Percentiles rank a stretch among this genome's conserved stretches.
phyloP scores from a whole-genome alignment of 352 stramenopile genomes.

The Phytophthora nicotianae region DNA sequence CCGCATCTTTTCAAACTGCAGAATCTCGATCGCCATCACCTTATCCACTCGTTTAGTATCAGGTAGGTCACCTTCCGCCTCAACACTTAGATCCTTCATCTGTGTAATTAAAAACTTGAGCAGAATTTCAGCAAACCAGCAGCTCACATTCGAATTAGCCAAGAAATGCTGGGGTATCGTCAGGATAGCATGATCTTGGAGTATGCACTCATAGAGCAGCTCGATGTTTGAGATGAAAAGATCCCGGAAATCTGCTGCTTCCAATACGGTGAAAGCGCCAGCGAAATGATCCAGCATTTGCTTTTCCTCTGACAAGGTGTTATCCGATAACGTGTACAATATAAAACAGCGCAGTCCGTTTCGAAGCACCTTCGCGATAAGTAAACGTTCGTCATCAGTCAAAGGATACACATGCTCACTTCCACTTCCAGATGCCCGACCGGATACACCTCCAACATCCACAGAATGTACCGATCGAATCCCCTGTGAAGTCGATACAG shows the following conservation, averaged over 20 bases:
- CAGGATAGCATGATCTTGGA: constrained; percentile 94
- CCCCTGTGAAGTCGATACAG: constrained; percentile 24
- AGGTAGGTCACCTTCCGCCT: constrained; percentile 75
- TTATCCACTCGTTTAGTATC: constrained; percentile 82
- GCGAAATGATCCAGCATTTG: constrained; percentile 98
- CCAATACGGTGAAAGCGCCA: constrained; percentile 95
- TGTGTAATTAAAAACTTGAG: constrained; percentile 95
- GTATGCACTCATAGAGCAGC: constrained; percentile 92
- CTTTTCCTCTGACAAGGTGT: constrained; percentile 89
- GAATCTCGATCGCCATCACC: constrained; percentile 68
- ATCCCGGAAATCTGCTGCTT: constrained; percentile 94
- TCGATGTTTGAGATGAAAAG: constrained; percentile 91
- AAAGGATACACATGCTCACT: constrained; percentile 79
- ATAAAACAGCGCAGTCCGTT: constrained; percentile 94
- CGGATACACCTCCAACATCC: constrained; percentile 19
- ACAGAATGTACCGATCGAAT: constrained; percentile 23
- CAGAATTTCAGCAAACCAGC: constrained; percentile 95
- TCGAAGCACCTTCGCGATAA: constrained; percentile 94
- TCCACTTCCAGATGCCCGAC: constrained; percentile 23
- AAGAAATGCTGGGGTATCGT: constrained; percentile 96
- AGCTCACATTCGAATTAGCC: constrained; percentile 92
- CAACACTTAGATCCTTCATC: constrained; percentile 91
- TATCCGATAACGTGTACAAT: constrained; percentile 91
- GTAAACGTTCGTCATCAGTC: constrained; percentile 91
- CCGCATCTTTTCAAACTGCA: constrained; percentile 86